Conservation (phyloP, 1,284 basidiomycete species). For the Sporisorium scitamineum region DNA sequence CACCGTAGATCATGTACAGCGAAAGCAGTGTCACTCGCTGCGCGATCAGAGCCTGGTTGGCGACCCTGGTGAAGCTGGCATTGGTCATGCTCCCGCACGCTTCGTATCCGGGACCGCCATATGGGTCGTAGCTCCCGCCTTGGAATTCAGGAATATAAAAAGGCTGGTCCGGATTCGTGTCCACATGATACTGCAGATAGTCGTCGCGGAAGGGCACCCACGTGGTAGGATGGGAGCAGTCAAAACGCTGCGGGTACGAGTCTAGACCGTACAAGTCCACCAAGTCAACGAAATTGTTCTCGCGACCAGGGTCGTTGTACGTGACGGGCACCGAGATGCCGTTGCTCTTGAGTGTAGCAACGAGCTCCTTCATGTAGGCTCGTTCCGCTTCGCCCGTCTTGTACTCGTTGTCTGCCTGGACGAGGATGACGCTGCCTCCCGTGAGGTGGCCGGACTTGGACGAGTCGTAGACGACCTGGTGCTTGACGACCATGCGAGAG, state of each 20-base stretch:
- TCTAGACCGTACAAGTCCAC: slow-evolving; percentile 76
- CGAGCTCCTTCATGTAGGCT: slow-evolving; percentile 43
- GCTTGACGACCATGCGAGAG: slow-evolving; percentile 75
- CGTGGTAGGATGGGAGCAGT: slow-evolving; percentile 76
- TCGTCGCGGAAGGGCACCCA: slow-evolving; percentile 72
- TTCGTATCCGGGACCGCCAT: slow-evolving; percentile 47
- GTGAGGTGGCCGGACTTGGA: slow-evolving; percentile 8
- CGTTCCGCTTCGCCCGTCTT: slow-evolving; percentile 55
- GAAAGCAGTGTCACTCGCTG: slow-evolving; percentile 67
- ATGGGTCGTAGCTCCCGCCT: slow-evolving; percentile 66
- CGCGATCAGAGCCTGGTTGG: slow-evolving; percentile 36
- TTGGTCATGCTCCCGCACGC: slow-evolving; percentile 46
- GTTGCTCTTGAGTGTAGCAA: slow-evolving; percentile 33
- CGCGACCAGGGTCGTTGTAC: slow-evolving; percentile 53
- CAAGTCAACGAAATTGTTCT: slow-evolving; percentile 56
- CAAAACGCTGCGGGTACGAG: slow-evolving; percentile 77
- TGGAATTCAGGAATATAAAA: slow-evolving; percentile 77
- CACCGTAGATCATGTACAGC: slow-evolving; percentile 78
- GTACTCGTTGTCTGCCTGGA: slow-evolving; percentile 69
- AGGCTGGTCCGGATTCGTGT: slow-evolving; percentile 74
- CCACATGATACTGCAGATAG: slow-evolving; percentile 47
- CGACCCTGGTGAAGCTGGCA: slow-evolving; percentile 45
- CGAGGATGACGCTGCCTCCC: slow-evolving; percentile 53
- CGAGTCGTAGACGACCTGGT: slow-evolving; percentile 75
- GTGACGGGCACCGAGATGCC: slow-evolving; percentile 54